These are phyloP conservation scores for Omphalotus guepiniiformis DNA, from an alignment of 768 basidiomycete species.

Conservation along the genomic window DNA sequence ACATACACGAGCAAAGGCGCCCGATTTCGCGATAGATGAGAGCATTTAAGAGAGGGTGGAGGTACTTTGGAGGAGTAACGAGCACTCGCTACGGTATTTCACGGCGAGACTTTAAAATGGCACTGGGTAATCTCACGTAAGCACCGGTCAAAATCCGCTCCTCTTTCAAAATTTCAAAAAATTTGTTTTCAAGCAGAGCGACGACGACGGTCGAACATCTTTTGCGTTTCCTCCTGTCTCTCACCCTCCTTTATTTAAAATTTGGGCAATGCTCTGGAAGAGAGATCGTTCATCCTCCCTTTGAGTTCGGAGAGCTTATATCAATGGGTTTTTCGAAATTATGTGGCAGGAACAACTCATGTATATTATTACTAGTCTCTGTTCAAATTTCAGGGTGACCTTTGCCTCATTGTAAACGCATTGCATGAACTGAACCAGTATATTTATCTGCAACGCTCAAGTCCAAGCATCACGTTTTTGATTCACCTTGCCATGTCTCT, in stretches of 20 bases:
- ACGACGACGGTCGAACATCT: constrained; percentile 71
- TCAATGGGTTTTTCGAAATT: constrained; percentile 72
- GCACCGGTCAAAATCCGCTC: too few relatives aligned
- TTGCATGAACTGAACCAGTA: constrained; percentile 7
- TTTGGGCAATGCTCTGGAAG: constrained; percentile 59
- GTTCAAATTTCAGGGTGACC: constrained; percentile 1
- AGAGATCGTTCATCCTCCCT: constrained; percentile 53
- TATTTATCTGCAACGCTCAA: background rate
- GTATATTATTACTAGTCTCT: constrained; percentile 10
- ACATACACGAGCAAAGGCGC: constrained; percentile 61
- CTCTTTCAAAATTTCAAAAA: constrained; percentile 5
- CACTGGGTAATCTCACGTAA: constrained; percentile 7
- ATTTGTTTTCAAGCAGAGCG: constrained; percentile 47
- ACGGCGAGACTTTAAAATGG: background rate
- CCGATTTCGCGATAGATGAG: constrained; percentile 59
- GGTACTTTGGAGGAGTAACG: constrained; percentile 11
- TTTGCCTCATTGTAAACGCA: constrained; percentile 11
- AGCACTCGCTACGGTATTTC: constrained; percentile 2
- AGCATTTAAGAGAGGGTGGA: constrained; percentile 50
- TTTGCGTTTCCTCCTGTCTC: constrained; percentile 63
- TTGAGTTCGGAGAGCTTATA: constrained; percentile 73
- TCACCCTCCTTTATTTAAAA: constrained; percentile 40
- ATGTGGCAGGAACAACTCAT: constrained; percentile 59
- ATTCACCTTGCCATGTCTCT: constrained; percentile 3
- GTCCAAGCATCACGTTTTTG: background rate